These are phyloP conservation scores for Globisporangium viniferum DNA, from an alignment of 352 stramenopile species.

Conservation along the genomic window DNA sequence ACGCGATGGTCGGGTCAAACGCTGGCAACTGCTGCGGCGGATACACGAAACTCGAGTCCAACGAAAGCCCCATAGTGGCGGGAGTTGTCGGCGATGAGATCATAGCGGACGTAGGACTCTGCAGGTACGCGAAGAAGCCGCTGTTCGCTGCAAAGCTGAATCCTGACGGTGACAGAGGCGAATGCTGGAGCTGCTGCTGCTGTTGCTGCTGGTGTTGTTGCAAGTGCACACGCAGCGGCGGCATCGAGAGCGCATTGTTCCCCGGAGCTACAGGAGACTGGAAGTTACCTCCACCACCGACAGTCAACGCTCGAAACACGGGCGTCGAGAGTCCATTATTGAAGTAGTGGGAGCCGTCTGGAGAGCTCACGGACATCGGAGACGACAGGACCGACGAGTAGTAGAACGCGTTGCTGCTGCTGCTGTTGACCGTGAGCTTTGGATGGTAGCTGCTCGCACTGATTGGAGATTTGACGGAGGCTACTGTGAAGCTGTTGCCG, in stretches of 20 bases:
- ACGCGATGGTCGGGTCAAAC: neutral
- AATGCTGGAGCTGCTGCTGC: neutral
- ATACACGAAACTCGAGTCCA: neutral
- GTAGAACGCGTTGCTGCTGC: neutral
- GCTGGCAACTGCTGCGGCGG: neutral
- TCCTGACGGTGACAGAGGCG: neutral
- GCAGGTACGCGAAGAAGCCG: constrained; percentile 1
- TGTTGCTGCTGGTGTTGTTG: constrained; percentile 13
- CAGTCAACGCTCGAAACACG: neutral
- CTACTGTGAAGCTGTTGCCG: neutral
- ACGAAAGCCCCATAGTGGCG: neutral
- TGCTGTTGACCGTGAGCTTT: constrained; percentile 2
- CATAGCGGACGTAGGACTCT: neutral
- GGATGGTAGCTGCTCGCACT: constrained; percentile 3
- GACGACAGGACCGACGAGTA: constrained; percentile 19
- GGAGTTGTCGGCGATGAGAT: constrained; percentile 6
- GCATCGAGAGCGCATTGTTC: neutral
- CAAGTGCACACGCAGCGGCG: neutral
- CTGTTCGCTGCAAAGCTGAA: neutral
- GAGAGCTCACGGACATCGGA: constrained; percentile 37
- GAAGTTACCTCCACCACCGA: neutral
- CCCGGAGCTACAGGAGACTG: neutral
- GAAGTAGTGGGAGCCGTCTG: constrained; percentile 5
- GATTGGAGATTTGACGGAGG: neutral
- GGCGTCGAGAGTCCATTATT: neutral